Conservation (phyloP, 2,329 filamentous ascomycete species). For the Paecilomyces sp. region DNA sequence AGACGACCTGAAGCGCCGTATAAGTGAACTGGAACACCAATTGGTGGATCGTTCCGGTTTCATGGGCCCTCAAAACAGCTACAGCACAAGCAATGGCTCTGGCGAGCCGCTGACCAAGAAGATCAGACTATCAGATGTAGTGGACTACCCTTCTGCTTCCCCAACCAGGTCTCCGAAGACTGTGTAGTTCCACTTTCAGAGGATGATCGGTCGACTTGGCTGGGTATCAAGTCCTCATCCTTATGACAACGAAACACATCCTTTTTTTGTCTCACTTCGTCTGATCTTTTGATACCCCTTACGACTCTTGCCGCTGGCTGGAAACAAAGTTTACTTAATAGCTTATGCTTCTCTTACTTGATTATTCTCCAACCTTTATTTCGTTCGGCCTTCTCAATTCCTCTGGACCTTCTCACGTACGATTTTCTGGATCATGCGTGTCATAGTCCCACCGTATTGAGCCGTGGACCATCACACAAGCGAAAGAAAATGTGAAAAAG, state of each 20-base stretch:
- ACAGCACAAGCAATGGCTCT: slow-evolving; percentile 15
- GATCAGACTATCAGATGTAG: slow-evolving; percentile 49
- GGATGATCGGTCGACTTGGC: neutral
- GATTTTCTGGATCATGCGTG: neutral
- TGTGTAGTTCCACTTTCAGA: slow-evolving; percentile 11
- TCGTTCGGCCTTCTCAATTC: neutral
- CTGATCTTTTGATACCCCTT: slow-evolving; percentile 34
- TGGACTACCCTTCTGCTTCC: slow-evolving; percentile 34
- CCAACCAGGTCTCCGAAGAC: slow-evolving; percentile 29
- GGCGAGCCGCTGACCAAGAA: slow-evolving; percentile 48
- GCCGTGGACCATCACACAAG: neutral
- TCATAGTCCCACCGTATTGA: neutral
- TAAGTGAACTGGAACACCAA: slow-evolving; percentile 67
- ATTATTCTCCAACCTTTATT: neutral
- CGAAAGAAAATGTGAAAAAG: neutral
- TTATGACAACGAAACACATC: slow-evolving; percentile 5
- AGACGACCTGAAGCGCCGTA: slow-evolving; percentile 70
- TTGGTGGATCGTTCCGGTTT: slow-evolving; percentile 26
- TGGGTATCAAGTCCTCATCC: slow-evolving; percentile 1
- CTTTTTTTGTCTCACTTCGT: slow-evolving; percentile 11
- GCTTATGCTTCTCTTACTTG: neutral
- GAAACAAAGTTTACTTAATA: slow-evolving; percentile 10
- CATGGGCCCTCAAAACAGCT: slow-evolving; percentile 10
- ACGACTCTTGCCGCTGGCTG: slow-evolving; percentile 27
- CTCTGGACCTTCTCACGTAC: neutral